These are phyloP conservation scores for Voacanga thouarsii DNA, from an alignment of 257 asterid genomes.

Conservation along the genomic window DNA sequence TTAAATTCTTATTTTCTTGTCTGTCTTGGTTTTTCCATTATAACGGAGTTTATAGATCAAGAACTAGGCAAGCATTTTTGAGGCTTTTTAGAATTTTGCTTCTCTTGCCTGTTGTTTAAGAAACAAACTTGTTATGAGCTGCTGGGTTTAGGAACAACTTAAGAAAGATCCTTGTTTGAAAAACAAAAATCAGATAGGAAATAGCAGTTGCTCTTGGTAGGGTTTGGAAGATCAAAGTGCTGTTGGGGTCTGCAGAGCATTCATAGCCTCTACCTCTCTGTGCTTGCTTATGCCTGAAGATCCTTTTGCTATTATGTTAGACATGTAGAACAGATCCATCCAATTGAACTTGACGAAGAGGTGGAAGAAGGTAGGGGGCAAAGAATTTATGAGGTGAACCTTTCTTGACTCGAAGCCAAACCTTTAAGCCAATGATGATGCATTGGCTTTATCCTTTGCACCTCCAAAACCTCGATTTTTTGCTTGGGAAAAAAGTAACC, in stretches of 20 bases:
- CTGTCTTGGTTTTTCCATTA: neutral
- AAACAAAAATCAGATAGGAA: neutral
- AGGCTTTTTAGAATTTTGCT: neutral
- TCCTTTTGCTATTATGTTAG: neutral
- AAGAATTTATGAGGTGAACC: neutral
- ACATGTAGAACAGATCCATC: neutral
- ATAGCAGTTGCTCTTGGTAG: neutral
- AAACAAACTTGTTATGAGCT: neutral
- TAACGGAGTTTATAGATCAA: neutral
- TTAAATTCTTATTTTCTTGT: neutral
- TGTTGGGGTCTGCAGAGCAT: neutral
- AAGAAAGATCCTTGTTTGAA: neutral
- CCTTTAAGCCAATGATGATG: neutral
- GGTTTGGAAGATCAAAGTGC: neutral
- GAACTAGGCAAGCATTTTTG: neutral
- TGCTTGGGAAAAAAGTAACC: too few species aligned
- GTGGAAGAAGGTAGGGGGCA: neutral
- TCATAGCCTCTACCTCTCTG: neutral
- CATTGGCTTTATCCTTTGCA: neutral
- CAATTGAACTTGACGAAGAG: neutral
- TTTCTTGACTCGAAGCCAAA: neutral
- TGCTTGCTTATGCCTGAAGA: neutral
- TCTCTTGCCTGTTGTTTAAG: neutral
- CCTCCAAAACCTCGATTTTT: too few species aligned
- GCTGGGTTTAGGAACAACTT: neutral